A percentile compares a stretch with the other conserved stretches of the same genome.
Conservation (phyloP, 208 protist species). For the Acanthamoeba healyi region DNA sequence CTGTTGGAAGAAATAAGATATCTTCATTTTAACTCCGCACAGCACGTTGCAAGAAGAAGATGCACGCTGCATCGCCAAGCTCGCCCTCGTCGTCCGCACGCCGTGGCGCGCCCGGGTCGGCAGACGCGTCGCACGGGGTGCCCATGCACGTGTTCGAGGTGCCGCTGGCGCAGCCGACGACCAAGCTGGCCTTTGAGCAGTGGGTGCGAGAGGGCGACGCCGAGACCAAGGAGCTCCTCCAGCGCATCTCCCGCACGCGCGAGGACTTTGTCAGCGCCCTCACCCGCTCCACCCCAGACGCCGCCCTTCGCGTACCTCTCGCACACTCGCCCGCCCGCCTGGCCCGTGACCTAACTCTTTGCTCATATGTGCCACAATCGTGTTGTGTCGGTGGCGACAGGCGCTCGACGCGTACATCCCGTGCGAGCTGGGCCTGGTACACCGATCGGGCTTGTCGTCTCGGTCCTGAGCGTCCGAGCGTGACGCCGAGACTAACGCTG, state of each 20-base stretch:
- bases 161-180: not conserved
- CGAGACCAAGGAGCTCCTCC: not conserved
- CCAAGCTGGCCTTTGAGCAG: not conserved
- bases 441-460: not conserved
- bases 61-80: not conserved
- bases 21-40: too few species aligned
- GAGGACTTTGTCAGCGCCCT: not conserved
- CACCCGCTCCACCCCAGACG: not conserved
- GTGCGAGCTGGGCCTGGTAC: not conserved
- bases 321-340: too few species aligned
- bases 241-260: slow-evolving; percentile 25
- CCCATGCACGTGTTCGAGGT: not conserved
- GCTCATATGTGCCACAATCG: not conserved
- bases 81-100: not conserved
- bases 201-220: not conserved
- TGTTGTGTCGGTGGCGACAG: not conserved
- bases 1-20: too few species aligned
- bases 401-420: not conserved
- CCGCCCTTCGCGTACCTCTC: not conserved
- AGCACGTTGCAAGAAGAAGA: too few species aligned
- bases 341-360: not conserved
- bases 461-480: too few species aligned
- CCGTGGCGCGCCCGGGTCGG: too few species aligned
- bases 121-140: not conserved
- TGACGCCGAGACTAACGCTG: too few species aligned